Base-by-base conservation (phyloP, 139 green algal genomes). In the Micractinium conductrix region DNA sequence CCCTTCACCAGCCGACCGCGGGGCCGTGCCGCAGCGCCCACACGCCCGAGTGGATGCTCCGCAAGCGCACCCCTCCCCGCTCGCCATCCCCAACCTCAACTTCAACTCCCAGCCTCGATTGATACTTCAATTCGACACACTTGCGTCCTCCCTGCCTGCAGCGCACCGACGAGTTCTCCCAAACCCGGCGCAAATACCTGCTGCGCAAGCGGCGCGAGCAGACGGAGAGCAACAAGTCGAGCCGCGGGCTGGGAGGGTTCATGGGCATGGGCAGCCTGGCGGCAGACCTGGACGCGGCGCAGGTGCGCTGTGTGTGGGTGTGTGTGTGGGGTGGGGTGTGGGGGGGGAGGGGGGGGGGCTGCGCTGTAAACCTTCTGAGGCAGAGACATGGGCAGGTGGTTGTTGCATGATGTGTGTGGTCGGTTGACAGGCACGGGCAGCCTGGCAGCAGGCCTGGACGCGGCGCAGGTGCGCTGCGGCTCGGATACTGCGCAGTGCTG, bases 91-190 rank as follows among this genome's bases (percentile, higher is more conserved):
- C n/a, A n/a, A n/a, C n/a, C n/a, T n/a, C n/a, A n/a, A n/a, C 26
- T 38, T 68, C 28, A 24, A 68, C 60, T 38, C 21, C 58, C 58
- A 14, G 30, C 58, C 3, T 68, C 26, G n/a, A n/a, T n/a, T n/a
- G n/a, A n/a, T n/a, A n/a, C n/a, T n/a, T n/a, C n/a, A n/a, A n/a
- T n/a, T n/a, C n/a, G n/a, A n/a, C n/a, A n/a, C n/a, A n/a, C n/a
- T n/a, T n/a, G n/a, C n/a, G n/a, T n/a, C 9, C 2, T 22, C n/a
- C 63, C n/a, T 2, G 2, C 30, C 63, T 95, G 85, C 84, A 88
- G 72, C 97, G 97, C 87, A 92, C 91, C 24, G 94, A 97, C 55
- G 95, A 97, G 81, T 98, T 98, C 87, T 90, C 91, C 0, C 78
- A 81, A 19, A 92, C 97, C 42, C 90, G 96, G 22, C 91, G 93